phyloP scores from a whole-genome alignment of 2,329 filamentous ascomycete genomes.

The Calonectria ilicicola region DNA sequence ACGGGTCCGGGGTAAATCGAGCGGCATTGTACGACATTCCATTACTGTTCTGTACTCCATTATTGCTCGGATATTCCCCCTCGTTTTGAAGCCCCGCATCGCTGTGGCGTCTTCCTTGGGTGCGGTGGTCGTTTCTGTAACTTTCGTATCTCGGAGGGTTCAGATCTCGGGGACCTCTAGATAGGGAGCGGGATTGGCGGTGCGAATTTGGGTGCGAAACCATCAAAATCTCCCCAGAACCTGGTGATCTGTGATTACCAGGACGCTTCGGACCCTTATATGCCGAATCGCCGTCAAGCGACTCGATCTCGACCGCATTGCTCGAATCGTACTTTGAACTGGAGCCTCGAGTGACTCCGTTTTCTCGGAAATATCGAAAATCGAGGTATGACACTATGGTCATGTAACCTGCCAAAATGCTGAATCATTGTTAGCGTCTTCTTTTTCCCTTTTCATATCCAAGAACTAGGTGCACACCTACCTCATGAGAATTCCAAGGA shows the following conservation, averaged over 20 bases:
- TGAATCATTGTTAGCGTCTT: background rate
- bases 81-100: background rate
- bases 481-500: background rate
- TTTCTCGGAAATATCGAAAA: constrained; percentile 6
- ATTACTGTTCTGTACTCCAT: background rate
- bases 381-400: constrained; percentile 5
- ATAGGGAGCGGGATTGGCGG: background rate
- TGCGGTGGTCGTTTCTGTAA: background rate
- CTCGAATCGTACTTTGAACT: background rate
- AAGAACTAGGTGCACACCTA: background rate
- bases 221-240: background rate
- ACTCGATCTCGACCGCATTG: constrained; percentile 5
- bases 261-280: background rate
- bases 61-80: background rate
- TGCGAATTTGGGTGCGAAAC: background rate
- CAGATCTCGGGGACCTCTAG: background rate
- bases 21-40: background rate
- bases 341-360: background rate
- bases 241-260: background rate
- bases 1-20: background rate
- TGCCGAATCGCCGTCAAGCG: background rate
- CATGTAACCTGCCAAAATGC: constrained; percentile 4
- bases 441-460: background rate
- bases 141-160: constrained; percentile 1
- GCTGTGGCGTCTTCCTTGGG: constrained; percentile 3